Base-by-base conservation (phyloP, 1,284 basidiomycete genomes). In the Kalmanozyma brasiliensis region DNA sequence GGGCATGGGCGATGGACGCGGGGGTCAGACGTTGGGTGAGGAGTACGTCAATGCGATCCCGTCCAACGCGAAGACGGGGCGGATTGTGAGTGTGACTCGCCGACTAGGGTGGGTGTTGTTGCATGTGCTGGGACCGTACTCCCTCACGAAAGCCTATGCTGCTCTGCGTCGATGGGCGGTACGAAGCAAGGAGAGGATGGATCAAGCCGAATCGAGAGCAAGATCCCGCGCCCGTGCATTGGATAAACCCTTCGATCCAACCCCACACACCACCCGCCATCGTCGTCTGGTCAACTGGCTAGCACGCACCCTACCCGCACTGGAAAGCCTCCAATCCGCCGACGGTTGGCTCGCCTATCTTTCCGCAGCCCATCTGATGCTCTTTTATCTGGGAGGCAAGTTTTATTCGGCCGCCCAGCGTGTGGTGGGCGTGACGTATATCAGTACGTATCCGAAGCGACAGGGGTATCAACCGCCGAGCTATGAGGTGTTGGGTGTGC, bases 11-110 rank as follows among this genome's bases (percentile, higher is more conserved):
- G 52, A 65, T 22, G 59, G 48, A 4, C 35, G 56, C 5, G 83
- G 83, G 4, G 77, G 82, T 2, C 83, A 84, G 67, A 84, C 83
- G 17, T 67, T 84, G 6, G 83, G 83, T 1, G 83, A 84, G 49
- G 83, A 84, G 63, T 84, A 84, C 52, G 82, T 82, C 45, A 82
- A 83, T 49, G 75, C 80, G 22, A 70, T 83, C 36, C 82, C 83
- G 55, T 71, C 77, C 32, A 63, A 74, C 22, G 45, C 52, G 7
- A 48, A 52, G 6, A 76, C 65, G 6, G 74, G 78, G 8, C 72
- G 74, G 13, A 65, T 82, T 14, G 77, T 83, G 1, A 57, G 64
- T 2, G 33, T 62, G 1, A 41, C 49, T 10, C 56, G 73, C 26
- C 70, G 83, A 4, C 45, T 74, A 1, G 49, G 63, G 3, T 79